These are phyloP conservation scores for Rosa multiflora DNA, from an alignment of 306 rosid genomes.

Conservation along the genomic window DNA sequence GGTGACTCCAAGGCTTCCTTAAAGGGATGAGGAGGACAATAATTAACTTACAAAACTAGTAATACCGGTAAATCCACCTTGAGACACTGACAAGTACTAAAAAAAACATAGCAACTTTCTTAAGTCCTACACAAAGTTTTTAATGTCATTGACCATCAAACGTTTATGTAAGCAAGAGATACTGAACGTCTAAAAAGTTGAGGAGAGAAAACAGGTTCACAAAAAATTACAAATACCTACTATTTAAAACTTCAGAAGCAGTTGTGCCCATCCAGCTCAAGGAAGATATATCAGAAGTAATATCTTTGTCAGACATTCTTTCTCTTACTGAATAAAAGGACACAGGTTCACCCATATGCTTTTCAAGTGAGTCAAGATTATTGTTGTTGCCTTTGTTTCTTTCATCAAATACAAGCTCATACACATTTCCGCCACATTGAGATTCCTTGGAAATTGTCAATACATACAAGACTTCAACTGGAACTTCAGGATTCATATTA, in stretches of 20 bases:
- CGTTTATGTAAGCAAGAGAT: background rate
- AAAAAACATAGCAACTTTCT: background rate
- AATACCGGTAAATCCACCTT: background rate
- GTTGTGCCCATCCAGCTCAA: conserved; percentile 74
- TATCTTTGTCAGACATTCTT: conserved; percentile 36
- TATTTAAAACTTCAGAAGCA: conserved; percentile 65
- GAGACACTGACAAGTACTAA: background rate
- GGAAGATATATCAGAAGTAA: conserved; percentile 57
- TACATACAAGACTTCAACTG: conserved; percentile 52
- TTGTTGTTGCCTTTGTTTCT: conserved; percentile 27
- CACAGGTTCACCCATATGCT: conserved; percentile 60
- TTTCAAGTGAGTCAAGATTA: conserved; percentile 44
- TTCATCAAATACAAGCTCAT: conserved; percentile 58
- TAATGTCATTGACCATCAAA: background rate
- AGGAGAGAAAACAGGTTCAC: background rate
- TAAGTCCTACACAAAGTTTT: background rate
- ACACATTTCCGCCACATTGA: conserved; percentile 46
- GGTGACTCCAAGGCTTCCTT: conserved; percentile 18
- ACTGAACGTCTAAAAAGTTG: conserved; percentile 7
- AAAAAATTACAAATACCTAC: conserved; percentile 51
- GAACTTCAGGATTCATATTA: conserved; percentile 29
- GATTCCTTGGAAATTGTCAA: conserved; percentile 54
- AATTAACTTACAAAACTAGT: background rate
- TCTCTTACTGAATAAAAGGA: conserved; percentile 55
- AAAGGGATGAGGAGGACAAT: background rate